A percentile compares a stretch with the other conserved stretches of the same genome.
Conservation (phyloP, 139 green algal species). For the Desmodesmus armatus region DNA sequence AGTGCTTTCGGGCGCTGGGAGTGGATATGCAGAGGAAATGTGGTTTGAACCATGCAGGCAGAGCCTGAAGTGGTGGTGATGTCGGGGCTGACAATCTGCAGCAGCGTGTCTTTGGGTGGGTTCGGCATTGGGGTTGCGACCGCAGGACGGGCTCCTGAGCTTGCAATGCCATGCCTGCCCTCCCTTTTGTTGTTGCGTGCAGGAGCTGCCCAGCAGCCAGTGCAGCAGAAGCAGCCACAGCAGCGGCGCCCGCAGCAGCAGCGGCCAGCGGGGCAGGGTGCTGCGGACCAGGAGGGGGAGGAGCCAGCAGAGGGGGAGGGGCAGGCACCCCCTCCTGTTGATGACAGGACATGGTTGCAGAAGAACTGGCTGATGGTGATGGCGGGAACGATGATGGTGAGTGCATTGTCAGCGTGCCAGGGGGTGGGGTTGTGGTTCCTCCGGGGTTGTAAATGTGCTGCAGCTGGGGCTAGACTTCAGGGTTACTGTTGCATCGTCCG, state of each 20-base stretch:
- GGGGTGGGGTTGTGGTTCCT: neutral
- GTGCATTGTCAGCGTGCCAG: too few species aligned
- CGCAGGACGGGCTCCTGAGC: too few species aligned
- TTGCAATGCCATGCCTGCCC: neutral
- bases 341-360: constrained; percentile 33
- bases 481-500: too few species aligned
- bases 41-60: too few species aligned
- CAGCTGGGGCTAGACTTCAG: too few species aligned
- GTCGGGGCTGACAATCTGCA: too few species aligned
- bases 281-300: neutral
- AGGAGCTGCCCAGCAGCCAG: neutral
- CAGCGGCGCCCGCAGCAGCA: neutral
- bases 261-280: neutral
- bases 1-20: too few species aligned
- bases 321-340: neutral
- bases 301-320: neutral
- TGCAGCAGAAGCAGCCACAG: constrained; percentile 3
- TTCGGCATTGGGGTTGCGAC: too few species aligned
- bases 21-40: too few species aligned
- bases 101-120: too few species aligned
- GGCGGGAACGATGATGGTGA: constrained; percentile 22
- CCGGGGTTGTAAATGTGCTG: too few species aligned
- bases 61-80: too few species aligned
- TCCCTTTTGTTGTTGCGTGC: neutral
- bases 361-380: constrained; percentile 46